Base-by-base conservation (phyloP, 345 rosid genomes). In the Xanthoceras sorbifolium region DNA sequence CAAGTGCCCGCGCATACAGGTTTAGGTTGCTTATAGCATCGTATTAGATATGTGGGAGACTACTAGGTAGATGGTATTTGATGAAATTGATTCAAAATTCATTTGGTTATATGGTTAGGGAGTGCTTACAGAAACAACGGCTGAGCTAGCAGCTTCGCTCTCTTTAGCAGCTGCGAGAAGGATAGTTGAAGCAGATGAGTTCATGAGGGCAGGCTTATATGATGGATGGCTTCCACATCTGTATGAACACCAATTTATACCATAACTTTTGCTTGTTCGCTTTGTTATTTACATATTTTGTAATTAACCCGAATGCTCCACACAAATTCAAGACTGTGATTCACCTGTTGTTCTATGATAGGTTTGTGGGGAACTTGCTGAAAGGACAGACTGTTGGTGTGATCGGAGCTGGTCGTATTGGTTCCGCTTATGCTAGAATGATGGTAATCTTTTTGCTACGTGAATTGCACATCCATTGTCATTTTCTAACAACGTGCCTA, bases 311-410 rank as follows among this genome's bases (percentile, higher is more conserved):
- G 9, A 23, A 36, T 65, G 48, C 48, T 72, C 28, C 2, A 0
- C 55, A 48, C 54, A 18, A 25, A 31, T 20, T n/a, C 20, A 23
- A 31, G 32, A 69, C 8, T 22, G 0, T 65, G 46, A 80, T 55
- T 55, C 48, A 40, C 55, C 64, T 48, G 63, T 17, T 29, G 28
- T 50, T 80, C 55, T 22, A 40, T 61, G 72, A 28, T 73, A 96
- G 98, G 76, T 96, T 90, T 79, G 99, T 93, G 0, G 99, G 99
- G 23, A 96, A 96, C 86, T 87, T 96, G 80, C 98, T 96, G 73
- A 93, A 93, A 86, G 99, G 99, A 67, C 99, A 93, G 74, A 93
- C 99, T 64, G 94, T 96, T 74, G 99, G 98, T 76, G 99, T 96
- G 67, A 93, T 96, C 80, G 99, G 99, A 70, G 98, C 98, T 71